Evolutionary conservation across 2,329 filamentous ascomycete genomes (phyloP).

Genomic region (Hortaea werneckii): DNA sequence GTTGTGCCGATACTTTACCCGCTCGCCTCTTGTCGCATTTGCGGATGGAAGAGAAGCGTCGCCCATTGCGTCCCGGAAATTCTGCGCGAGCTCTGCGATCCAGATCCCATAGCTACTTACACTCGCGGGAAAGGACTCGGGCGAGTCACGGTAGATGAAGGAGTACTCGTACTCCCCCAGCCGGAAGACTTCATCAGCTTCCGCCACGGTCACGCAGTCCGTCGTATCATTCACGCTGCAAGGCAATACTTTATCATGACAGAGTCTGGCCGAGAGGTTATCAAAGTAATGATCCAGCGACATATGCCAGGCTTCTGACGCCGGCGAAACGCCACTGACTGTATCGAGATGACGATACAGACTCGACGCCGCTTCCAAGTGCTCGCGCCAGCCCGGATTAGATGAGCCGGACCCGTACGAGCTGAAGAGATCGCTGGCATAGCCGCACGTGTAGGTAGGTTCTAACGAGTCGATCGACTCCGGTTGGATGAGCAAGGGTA

Average conservation of each 20-base stretch:
- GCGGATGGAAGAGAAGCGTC: too few relatives aligned
- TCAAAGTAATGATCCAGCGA: constrained; percentile 78
- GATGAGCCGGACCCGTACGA: constrained; percentile 37
- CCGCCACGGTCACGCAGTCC: constrained; percentile 51
- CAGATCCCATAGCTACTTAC: constrained; percentile 59
- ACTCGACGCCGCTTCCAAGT: constrained; percentile 46
- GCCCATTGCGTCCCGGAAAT: constrained; percentile 45
- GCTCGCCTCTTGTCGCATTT: too few relatives aligned
- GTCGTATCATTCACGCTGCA: constrained; percentile 47
- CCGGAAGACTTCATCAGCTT: constrained; percentile 62
- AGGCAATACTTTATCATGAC: constrained; percentile 62
- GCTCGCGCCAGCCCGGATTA: constrained; percentile 49
- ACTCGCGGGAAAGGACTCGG: constrained; percentile 52
- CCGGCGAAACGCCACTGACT: constrained; percentile 53
- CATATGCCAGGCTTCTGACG: constrained; percentile 54
- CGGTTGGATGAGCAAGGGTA: constrained; percentile 39
- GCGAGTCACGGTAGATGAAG: constrained; percentile 61
- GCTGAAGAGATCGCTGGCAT: constrained; percentile 36
- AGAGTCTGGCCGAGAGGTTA: constrained; percentile 69
- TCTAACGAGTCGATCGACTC: constrained; percentile 60
- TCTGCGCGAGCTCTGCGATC: constrained; percentile 58
- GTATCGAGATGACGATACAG: constrained; percentile 54
- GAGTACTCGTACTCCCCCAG: constrained; percentile 74
- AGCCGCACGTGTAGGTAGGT: constrained; percentile 57
- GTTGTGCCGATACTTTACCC: constrained; percentile 58